Percentiles rank a stretch among this genome's conserved stretches.
Evolutionary conservation across 768 basidiomycete genomes (phyloP).

Genomic region (Tricholoma flavovirens): DNA sequence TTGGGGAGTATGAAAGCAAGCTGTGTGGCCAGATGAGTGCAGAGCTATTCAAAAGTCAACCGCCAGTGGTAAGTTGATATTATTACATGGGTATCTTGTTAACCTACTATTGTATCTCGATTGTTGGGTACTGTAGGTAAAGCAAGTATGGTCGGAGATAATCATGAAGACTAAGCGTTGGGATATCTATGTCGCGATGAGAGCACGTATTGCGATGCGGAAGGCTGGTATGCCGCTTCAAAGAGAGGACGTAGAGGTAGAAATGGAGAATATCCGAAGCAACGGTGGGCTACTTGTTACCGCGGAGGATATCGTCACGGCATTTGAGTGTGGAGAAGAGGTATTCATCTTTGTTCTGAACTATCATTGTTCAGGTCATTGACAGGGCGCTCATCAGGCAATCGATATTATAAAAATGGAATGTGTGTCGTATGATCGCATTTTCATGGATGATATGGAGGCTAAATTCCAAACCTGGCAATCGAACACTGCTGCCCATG

Average conservation of each 20-base stretch:
- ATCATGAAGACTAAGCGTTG: conserved; percentile 6
- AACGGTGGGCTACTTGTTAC: conserved; percentile 4
- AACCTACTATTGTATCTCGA: too few species aligned
- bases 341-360: conserved; percentile 5
- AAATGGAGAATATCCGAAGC: conserved; percentile 3
- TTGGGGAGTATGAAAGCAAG: conserved; percentile 20
- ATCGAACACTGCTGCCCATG: not conserved
- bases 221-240: conserved; percentile 9
- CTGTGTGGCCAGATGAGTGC: conserved; percentile 16
- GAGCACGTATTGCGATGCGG: conserved; percentile 22
- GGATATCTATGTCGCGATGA: conserved; percentile 19
- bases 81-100: too few species aligned
- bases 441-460: conserved; percentile 22
- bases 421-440: conserved; percentile 27
- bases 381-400: conserved; percentile 9
- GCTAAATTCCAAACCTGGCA: conserved; percentile 2
- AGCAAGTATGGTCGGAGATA: conserved; percentile 14
- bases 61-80: not conserved
- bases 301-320: conserved; percentile 16
- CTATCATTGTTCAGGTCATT: not conserved
- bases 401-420: conserved; percentile 27
- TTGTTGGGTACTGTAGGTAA: not conserved
- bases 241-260: not conserved
- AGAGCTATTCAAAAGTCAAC: conserved; percentile 13
- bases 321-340: conserved; percentile 25